Conservation (phyloP, 805 yeast genomes). For the Kazachstania psychrophila region DNA sequence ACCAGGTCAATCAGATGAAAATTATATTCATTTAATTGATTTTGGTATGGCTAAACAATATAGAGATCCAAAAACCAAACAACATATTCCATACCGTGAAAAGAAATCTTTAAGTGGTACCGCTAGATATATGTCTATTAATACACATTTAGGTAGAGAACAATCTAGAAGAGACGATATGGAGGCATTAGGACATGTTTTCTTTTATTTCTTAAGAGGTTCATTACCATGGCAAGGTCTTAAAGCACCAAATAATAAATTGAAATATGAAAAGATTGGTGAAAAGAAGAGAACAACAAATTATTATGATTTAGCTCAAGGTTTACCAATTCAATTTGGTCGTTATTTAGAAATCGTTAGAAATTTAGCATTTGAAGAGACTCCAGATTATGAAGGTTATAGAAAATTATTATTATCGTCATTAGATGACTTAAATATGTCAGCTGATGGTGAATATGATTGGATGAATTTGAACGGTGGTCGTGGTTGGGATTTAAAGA, state of each 20-base stretch:
- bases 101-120: slow-evolving; percentile 75
- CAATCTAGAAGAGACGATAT: slow-evolving; percentile 77
- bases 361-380: slow-evolving; percentile 81
- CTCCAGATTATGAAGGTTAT: slow-evolving; percentile 87
- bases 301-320: slow-evolving; percentile 75
- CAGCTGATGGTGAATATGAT: slow-evolving; percentile 84
- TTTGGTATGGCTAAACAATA: slow-evolving; percentile 85
- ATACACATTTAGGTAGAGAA: slow-evolving; percentile 80
- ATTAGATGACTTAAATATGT: slow-evolving; percentile 57
- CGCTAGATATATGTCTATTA: slow-evolving; percentile 80
- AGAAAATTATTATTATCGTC: slow-evolving; percentile 71
- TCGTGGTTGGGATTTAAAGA: slow-evolving; percentile 86
- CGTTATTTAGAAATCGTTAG: slow-evolving; percentile 85
- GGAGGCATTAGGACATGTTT: slow-evolving; percentile 75
- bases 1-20: slow-evolving; percentile 39
- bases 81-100: slow-evolving; percentile 76
- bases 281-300: slow-evolving; percentile 89
- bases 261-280: slow-evolving; percentile 88
- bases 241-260: slow-evolving; percentile 77
- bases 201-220: slow-evolving; percentile 69
- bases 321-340: slow-evolving; percentile 87
- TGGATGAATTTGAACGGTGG: slow-evolving; percentile 97
- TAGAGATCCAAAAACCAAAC: slow-evolving; percentile 70
- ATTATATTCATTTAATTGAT: slow-evolving; percentile 65
- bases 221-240: slow-evolving; percentile 87